A percentile compares a stretch with the other conserved stretches of the same genome.
phyloP scores from a whole-genome alignment of 2,329 filamentous ascomycete species.

The Rhynchosporium agropyri region DNA sequence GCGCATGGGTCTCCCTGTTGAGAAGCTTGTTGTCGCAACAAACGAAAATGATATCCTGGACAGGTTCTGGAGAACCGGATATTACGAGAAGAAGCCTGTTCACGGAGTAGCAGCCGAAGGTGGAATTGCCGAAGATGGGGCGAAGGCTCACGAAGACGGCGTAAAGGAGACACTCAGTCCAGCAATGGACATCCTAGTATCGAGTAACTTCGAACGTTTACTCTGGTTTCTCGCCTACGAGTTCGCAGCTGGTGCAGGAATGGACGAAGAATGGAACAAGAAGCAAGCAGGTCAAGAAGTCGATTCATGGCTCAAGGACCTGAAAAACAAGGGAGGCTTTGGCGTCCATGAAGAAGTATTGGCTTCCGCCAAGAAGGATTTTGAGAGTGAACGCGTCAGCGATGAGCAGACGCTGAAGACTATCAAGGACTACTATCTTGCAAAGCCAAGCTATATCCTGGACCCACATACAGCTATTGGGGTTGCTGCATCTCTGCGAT shows the following conservation, averaged over 20 bases:
- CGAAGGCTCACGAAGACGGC: constrained; percentile 65
- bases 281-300: constrained; percentile 77
- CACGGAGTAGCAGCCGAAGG: constrained; percentile 58
- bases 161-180: constrained; percentile 92
- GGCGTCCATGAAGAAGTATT: constrained; percentile 76
- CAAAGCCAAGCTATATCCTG: constrained; percentile 71
- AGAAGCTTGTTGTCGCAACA: constrained; percentile 89
- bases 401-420: constrained; percentile 69
- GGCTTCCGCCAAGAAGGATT: constrained; percentile 69
- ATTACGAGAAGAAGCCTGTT: constrained; percentile 82
- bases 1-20: constrained; percentile 83
- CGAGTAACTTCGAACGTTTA: constrained; percentile 93
- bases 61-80: constrained; percentile 88
- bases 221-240: constrained; percentile 90
- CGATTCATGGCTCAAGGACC: constrained; percentile 72
- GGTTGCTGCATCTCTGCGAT: constrained; percentile 73
- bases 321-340: constrained; percentile 84
- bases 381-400: constrained; percentile 77
- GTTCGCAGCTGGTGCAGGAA: constrained; percentile 59
- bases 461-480: constrained; percentile 94
- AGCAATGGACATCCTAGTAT: constrained; percentile 97
- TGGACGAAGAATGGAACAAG: constrained; percentile 68
- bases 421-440: constrained; percentile 57
- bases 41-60: constrained; percentile 98
- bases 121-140: constrained; percentile 57